Base-by-base conservation (phyloP, 2,329 filamentous ascomycete species). In the Fonsecaea multimorphosa region DNA sequence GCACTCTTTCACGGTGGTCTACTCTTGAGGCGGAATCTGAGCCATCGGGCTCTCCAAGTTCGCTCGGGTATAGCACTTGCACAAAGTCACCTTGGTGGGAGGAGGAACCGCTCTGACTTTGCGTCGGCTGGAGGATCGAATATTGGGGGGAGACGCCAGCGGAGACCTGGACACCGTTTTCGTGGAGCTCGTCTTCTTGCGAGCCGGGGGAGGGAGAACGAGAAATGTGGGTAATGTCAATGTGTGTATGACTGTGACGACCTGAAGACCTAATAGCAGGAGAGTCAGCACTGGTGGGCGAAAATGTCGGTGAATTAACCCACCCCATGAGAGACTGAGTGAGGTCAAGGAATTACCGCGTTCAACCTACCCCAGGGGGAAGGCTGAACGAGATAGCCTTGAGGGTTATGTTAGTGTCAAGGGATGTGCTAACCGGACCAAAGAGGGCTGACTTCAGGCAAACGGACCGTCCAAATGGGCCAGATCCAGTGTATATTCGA, bases 111-210 rank as follows among this genome's bases (percentile, higher is more conserved):
- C 70, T 72, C 57, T 72, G 70, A 38, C 70, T 72, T 16, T 60
- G 66, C 16, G 55, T 64, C 3, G 63, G 63, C 24, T 67, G 64
- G 29, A 72, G 63, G 52, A 68, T 65, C 8, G 70, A 72, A 31
- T 68, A 69, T 54, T 70, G 66, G n/a, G 70, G 66, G 12, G 68
- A 70, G 22, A 69, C 66, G 38, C 68, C 65, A 11, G 76, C 75
- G n/a, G 79, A 80, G 44, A 80, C 76, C 64, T 80, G 76, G 24
- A 80, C 79, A 52, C 74, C 73, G 60, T 70, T 72, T 44, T 75
- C 79, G 58, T 79, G 80, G 53, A 79, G 81, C 62, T 77, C 79
- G 71, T 82, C 81, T 68, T 80, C 80, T 72, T 81, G 79, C 54
- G 76, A 76, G 52, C 38, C 80, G 56, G 73, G 73, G 57, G 78